Conservation (phyloP, 352 stramenopile genomes). For the Globisporangium rhizosaccharum region DNA sequence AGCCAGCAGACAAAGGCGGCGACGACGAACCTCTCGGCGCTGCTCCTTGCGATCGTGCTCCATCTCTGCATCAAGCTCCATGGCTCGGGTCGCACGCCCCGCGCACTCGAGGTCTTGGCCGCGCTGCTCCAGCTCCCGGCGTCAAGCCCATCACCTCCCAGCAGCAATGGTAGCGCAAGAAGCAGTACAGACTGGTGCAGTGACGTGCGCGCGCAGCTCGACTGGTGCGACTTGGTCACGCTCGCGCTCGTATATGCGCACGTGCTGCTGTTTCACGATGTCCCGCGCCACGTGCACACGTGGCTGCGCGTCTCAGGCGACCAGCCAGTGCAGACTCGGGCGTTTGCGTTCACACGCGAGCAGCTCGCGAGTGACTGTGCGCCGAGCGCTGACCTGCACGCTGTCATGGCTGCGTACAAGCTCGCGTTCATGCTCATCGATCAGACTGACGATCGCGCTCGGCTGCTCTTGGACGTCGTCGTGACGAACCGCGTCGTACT, state of each 20-base stretch:
- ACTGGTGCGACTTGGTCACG: constrained; percentile 5
- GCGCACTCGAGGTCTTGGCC: constrained; percentile 7
- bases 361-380: background rate
- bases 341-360: constrained; percentile 10
- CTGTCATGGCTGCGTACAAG: constrained; percentile 2
- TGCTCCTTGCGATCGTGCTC: constrained; percentile 12
- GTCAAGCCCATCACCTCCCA: background rate
- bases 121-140: constrained; percentile 6
- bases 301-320: constrained; percentile 12
- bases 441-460: background rate
- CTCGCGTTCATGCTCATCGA: constrained; percentile 3
- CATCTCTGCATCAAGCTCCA: constrained; percentile 18
- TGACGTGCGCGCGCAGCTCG: constrained; percentile 4
- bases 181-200: constrained; percentile 9
- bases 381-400: background rate
- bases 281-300: constrained; percentile 11
- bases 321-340: constrained; percentile 1
- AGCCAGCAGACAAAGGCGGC: background rate
- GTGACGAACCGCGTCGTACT: constrained; percentile 13
- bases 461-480: constrained; percentile 5
- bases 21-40: constrained; percentile 4
- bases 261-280: constrained; percentile 11
- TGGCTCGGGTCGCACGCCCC: background rate
- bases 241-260: constrained; percentile 12
- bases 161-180: background rate